A percentile compares a stretch with the other conserved stretches of the same genome.
Conservation (phyloP, 768 basidiomycete genomes). For the Butyriboletus loyo region DNA sequence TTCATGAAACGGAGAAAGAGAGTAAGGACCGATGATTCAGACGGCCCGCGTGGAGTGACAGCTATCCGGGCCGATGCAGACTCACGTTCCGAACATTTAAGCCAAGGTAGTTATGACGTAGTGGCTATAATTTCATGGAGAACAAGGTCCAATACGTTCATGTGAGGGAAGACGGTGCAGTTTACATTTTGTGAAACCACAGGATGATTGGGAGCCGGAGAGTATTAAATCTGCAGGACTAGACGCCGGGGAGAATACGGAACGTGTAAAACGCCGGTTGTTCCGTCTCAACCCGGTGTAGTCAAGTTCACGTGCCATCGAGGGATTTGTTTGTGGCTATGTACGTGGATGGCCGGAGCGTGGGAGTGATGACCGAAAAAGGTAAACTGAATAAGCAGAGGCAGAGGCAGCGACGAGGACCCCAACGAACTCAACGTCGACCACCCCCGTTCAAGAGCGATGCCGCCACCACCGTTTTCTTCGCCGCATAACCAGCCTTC, state of each 20-base stretch:
- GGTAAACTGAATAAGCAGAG: constrained; percentile 10
- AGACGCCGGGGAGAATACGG: background rate
- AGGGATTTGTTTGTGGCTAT: background rate
- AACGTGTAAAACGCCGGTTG: background rate
- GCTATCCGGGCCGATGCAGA: no score
- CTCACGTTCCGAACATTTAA: no score
- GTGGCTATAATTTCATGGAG: no score
- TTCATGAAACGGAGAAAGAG: no score
- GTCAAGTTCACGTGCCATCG: no score
- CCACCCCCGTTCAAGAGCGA: constrained; percentile 21
- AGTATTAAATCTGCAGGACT: no score
- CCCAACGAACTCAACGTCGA: constrained; percentile 17
- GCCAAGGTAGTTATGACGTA: background rate
- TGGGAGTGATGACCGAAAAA: constrained; percentile 1
- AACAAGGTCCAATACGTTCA: no score
- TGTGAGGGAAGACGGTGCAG: background rate
- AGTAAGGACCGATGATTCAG: background rate
- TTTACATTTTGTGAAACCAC: background rate
- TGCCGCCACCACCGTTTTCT: constrained; percentile 34
- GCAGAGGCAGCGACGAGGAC: constrained; percentile 9
- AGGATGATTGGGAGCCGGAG: no score
- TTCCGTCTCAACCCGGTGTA: background rate
- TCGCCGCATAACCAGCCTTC: constrained; percentile 25
- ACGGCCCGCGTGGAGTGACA: no score
- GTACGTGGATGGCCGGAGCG: constrained; percentile 6